These are phyloP conservation scores for Cytospora leucostoma DNA, from an alignment of 2,329 filamentous ascomycete species.

Conservation along the genomic window DNA sequence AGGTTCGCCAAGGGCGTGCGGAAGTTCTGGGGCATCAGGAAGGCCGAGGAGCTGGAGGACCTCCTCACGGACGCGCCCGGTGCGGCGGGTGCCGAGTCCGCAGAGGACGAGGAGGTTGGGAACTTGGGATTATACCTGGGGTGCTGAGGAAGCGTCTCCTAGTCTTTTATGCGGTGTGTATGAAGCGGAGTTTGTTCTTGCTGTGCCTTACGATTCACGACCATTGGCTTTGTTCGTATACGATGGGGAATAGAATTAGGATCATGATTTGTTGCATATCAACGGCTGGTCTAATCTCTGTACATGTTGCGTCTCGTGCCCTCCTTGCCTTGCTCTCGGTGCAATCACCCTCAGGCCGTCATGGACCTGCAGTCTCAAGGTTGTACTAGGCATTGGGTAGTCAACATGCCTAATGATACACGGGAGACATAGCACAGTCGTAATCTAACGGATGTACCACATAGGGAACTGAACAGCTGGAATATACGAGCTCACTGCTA, in stretches of 20 bases:
- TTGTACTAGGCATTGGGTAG: no score
- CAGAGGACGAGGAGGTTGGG: slow-evolving; percentile 31
- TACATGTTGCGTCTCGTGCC: no score
- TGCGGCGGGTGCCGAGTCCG: slow-evolving; percentile 26
- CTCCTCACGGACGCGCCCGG: slow-evolving; percentile 46
- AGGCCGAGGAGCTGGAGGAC: slow-evolving; percentile 64
- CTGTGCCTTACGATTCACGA: no score
- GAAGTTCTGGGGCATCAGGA: slow-evolving; percentile 76
- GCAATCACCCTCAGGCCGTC: no score
- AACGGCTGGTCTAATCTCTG: no score
- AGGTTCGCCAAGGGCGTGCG: slow-evolving; percentile 69
- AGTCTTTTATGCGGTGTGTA: slow-evolving; percentile 1
- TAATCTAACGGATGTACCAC: not conserved
- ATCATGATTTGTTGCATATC: no score
- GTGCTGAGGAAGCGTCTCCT: slow-evolving; percentile 29
- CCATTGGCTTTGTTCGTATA: no score
- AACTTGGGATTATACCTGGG: slow-evolving; percentile 38
- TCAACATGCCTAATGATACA: no score
- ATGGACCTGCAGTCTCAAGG: no score
- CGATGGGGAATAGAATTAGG: no score
- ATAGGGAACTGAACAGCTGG: not conserved
- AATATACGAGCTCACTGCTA: not conserved
- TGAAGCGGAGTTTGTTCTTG: not conserved
- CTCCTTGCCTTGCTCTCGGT: no score
- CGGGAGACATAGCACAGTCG: not conserved